Conservation (phyloP, 371 early-diverging fungal species). For the Actinomortierella wolfii region DNA sequence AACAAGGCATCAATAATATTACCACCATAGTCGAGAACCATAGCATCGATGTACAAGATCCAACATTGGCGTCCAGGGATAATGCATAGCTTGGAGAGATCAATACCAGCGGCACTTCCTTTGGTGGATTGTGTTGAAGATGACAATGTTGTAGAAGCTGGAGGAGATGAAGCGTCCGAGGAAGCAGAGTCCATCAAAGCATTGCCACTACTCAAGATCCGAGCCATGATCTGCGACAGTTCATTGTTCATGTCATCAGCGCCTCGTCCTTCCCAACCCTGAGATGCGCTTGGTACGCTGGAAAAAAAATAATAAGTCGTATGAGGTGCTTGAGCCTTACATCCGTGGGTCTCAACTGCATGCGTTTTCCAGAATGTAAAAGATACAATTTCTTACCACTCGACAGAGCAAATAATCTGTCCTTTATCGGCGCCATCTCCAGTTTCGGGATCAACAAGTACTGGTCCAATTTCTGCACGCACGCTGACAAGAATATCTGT, state of each 20-base stretch:
- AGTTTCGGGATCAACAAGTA: slow-evolving; percentile 60
- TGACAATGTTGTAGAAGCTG: slow-evolving; percentile 6
- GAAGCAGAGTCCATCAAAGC: slow-evolving; percentile 48
- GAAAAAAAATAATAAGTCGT: slow-evolving; percentile 7
- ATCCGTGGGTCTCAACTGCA: too few relatives aligned
- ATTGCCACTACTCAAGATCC: slow-evolving; percentile 61
- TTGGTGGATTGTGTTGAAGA: background rate
- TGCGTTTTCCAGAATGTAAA: too few relatives aligned
- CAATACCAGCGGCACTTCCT: slow-evolving; percentile 73
- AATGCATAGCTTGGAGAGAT: slow-evolving; percentile 84
- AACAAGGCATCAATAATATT: slow-evolving; percentile 85
- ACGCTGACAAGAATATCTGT: slow-evolving; percentile 93
- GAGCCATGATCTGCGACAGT: slow-evolving; percentile 78
- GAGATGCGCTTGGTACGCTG: slow-evolving; percentile 80
- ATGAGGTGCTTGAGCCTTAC: background rate
- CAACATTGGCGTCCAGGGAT: slow-evolving; percentile 90
- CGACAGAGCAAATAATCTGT: slow-evolving; percentile 82
- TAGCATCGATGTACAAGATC: slow-evolving; percentile 89
- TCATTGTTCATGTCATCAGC: slow-evolving; percentile 85
- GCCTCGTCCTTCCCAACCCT: slow-evolving; percentile 79
- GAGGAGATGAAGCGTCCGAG: slow-evolving; percentile 10
- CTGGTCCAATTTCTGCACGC: slow-evolving; percentile 85
- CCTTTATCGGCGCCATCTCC: slow-evolving; percentile 60
- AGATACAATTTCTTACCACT: slow-evolving; percentile 72
- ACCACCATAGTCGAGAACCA: slow-evolving; percentile 91